These are phyloP conservation scores for Zygoascus biomembranicola DNA, from an alignment of 805 yeast species.

Conservation along the genomic window DNA sequence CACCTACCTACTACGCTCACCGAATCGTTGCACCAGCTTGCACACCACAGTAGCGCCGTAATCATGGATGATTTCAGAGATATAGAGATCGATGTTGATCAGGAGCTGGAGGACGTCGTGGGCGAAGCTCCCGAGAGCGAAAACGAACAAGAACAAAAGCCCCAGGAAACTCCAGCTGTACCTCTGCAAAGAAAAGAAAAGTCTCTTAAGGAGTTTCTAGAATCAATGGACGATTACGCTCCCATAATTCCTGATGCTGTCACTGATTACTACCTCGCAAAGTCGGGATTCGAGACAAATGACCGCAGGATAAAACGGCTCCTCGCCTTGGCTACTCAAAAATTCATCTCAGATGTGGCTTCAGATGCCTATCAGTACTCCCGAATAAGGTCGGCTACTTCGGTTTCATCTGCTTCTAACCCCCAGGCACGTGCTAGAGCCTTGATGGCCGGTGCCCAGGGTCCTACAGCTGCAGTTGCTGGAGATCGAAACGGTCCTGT, in stretches of 20 bases:
- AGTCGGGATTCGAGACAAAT: slow-evolving; percentile 75
- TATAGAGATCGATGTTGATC: slow-evolving; percentile 3
- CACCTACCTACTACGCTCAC: no score
- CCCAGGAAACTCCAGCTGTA: slow-evolving; percentile 11
- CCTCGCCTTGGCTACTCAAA: slow-evolving; percentile 91
- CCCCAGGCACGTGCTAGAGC: slow-evolving; percentile 83
- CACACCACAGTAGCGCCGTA: no score
- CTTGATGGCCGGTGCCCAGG: slow-evolving; percentile 50
- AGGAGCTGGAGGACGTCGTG: slow-evolving; percentile 8
- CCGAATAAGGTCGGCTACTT: slow-evolving; percentile 77
- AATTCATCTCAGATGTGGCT: slow-evolving; percentile 88
- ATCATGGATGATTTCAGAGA: neutral
- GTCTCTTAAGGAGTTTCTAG: slow-evolving; percentile 64
- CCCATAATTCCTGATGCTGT: slow-evolving; percentile 97
- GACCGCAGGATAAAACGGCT: slow-evolving; percentile 75
- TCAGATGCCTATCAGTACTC: slow-evolving; percentile 95
- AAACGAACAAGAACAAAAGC: neutral
- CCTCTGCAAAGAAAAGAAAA: slow-evolving; percentile 23
- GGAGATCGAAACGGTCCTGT: neutral
- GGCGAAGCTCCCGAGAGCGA: slow-evolving; percentile 1
- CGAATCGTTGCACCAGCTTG: no score
- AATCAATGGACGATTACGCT: slow-evolving; percentile 86
- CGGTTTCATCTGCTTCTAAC: slow-evolving; percentile 77
- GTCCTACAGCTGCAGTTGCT: neutral
- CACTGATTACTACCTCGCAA: slow-evolving; percentile 80